Evolutionary conservation across 176 grass and related monocot genomes (phyloP).

Genomic region (Carex parvula): DNA sequence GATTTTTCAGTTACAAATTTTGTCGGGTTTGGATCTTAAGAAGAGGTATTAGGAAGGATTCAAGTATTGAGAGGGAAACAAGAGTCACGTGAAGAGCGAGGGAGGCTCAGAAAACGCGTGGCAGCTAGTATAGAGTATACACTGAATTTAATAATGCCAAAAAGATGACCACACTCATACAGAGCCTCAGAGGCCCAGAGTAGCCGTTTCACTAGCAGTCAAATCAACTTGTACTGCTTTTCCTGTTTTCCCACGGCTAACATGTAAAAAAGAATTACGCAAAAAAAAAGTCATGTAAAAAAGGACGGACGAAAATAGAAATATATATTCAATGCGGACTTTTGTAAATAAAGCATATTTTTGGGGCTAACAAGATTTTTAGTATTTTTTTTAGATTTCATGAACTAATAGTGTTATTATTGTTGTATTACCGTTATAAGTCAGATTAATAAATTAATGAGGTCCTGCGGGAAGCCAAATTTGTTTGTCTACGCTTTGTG

Average conservation of each 20-base stretch:
- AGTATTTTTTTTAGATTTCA: neutral
- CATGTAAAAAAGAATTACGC: neutral
- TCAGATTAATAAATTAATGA: neutral
- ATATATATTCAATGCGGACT: neutral
- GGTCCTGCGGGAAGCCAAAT: neutral
- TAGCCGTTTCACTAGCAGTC: slow-evolving; percentile 10
- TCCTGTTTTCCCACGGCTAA: neutral
- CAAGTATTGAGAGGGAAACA: neutral
- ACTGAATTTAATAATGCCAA: neutral
- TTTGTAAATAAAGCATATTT: neutral
- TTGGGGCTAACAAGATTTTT: neutral
- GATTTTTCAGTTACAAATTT: neutral
- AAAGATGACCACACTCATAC: neutral
- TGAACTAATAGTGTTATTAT: neutral
- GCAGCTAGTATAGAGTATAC: neutral
- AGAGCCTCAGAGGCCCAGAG: neutral
- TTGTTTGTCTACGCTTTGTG: neutral
- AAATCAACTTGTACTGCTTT: neutral
- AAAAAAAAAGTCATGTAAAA: too few species aligned
- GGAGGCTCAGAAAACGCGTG: neutral
- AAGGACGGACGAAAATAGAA: neutral
- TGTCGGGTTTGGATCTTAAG: neutral
- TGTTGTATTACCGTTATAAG: neutral
- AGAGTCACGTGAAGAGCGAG: slow-evolving; percentile 17
- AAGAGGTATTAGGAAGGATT: neutral